These are phyloP conservation scores for Umbelopsis sp. DNA, from an alignment of 192 early-diverging fungal genomes.

Conservation along the genomic window DNA sequence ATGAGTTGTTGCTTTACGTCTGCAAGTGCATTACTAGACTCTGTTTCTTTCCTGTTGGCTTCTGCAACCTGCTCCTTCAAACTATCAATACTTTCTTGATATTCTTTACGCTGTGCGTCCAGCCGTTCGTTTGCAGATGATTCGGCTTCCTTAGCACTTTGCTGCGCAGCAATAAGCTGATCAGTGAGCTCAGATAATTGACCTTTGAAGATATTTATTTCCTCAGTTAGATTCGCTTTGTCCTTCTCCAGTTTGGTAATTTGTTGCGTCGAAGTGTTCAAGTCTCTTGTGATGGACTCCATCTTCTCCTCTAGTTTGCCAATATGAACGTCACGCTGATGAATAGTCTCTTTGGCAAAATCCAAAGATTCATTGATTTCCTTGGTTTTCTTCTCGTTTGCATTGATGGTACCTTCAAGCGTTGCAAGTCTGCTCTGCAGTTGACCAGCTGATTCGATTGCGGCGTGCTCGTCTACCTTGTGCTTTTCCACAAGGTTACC, in stretches of 20 bases:
- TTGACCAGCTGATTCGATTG: not conserved
- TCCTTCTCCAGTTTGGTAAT: constrained; percentile 53
- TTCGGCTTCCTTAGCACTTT: constrained; percentile 46
- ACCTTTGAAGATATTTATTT: constrained; percentile 41
- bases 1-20: not conserved
- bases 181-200: constrained; percentile 16
- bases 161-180: constrained; percentile 37
- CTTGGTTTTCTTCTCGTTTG: not conserved
- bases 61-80: not conserved
- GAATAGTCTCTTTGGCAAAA: not conserved
- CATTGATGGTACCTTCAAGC: not conserved
- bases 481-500: not conserved
- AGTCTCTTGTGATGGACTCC: not conserved
- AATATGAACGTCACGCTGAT: not conserved
- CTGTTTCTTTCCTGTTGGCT: not conserved
- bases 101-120: constrained; percentile 25
- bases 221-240: constrained; percentile 45
- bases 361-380: not conserved
- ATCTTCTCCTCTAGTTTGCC: not conserved
- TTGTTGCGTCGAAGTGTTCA: constrained; percentile 39
- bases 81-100: not conserved
- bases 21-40: not conserved
- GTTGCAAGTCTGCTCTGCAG: not conserved
- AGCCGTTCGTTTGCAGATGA: constrained; percentile 48
- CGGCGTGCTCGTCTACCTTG: not conserved